Base-by-base conservation (phyloP, 2,329 filamentous ascomycete genomes). In the Alternaria consortialis region DNA sequence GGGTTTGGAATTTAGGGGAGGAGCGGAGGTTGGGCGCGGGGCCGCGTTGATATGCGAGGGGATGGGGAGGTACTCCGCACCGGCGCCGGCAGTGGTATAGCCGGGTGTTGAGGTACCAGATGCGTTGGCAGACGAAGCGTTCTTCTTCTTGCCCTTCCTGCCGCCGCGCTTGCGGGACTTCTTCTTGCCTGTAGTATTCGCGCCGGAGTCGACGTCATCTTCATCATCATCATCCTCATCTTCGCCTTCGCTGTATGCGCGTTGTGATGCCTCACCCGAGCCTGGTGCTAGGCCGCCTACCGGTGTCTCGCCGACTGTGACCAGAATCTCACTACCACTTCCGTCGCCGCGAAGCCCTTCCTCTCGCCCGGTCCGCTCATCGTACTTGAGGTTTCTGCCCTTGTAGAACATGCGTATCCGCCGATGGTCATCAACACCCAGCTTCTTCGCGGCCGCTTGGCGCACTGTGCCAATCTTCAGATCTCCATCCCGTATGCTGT, bases 401-500 rank as follows among this genome's bases (percentile, higher is more conserved):
- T 92, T 92, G 82, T 91, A 92, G 59, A 91, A 83, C 72, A 94
- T 83, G 76, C 89, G 91, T 74, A 93, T 82, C 47, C 84, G 81
- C 76, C 72, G 83, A 74, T 71, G 80, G 46, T 88, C 84, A 5
- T 85, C 83, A 32, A 92, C 79, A 53, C 87, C 86, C 79, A 92
- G 85, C 74, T 91, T 84, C 67, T 90, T 83, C 55, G 86, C 88
- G 5, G 88, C 86, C n/a, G 90, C 88, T 55, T 89, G 84, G 58
- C 87, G 85, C 32, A 94, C 84, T 69, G 91, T 89, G 55, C 83
- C 80, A 34, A 93, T 87, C 34, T 83, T 84, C 57, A 94, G 81
- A 73, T 91, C 89, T 47, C 90, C 91, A 74, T 92, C 89, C 59
- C 88, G 89, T 72, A 94, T 93, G 60, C 88, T 87, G 77, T 90